These are phyloP conservation scores for Epithemia pelagica DNA, from an alignment of 108 stramenopile species.

Conservation along the genomic window DNA sequence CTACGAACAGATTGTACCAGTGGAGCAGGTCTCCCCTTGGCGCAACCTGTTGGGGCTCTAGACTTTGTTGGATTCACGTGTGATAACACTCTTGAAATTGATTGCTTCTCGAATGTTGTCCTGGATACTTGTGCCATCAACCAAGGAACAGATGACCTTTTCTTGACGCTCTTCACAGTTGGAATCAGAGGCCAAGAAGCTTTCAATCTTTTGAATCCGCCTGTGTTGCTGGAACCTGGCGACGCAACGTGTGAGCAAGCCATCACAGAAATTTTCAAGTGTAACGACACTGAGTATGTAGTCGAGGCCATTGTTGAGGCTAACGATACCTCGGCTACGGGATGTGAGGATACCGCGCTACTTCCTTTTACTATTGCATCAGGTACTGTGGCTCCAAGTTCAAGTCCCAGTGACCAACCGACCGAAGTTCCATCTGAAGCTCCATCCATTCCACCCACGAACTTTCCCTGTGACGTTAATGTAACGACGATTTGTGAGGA, in stretches of 20 bases:
- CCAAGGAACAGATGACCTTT: neutral
- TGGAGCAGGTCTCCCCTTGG: neutral
- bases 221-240: neutral
- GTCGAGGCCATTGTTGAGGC: neutral
- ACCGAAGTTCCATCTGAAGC: neutral
- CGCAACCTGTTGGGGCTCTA: neutral
- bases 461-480: neutral
- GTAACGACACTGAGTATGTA: neutral
- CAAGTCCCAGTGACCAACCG: neutral
- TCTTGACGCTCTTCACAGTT: neutral
- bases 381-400: neutral
- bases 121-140: neutral
- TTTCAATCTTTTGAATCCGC: neutral
- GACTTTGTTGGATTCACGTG: neutral
- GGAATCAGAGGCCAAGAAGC: neutral
- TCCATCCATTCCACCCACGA: neutral
- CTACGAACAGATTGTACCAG: neutral
- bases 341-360: neutral
- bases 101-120: neutral
- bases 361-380: neutral
- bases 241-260: neutral
- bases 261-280: neutral
- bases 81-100: neutral
- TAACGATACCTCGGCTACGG: neutral
- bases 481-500: neutral